phyloP scores from a whole-genome alignment of 2,329 filamentous ascomycete genomes.

The Didymella lethalis region DNA sequence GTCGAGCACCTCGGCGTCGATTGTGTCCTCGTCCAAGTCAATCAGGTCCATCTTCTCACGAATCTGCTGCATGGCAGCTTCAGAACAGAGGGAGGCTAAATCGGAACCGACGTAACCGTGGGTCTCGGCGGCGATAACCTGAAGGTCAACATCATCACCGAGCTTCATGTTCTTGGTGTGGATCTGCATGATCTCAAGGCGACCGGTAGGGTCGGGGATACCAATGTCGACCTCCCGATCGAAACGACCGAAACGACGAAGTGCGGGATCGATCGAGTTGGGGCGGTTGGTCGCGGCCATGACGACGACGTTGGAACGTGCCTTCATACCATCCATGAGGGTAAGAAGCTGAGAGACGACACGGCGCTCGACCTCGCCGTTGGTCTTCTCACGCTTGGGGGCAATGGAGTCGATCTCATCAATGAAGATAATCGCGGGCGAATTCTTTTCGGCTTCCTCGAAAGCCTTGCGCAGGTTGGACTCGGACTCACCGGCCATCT shows the following conservation, averaged over 20 bases:
- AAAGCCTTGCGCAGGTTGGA: slow-evolving; percentile 99
- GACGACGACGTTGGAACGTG: slow-evolving; percentile 96
- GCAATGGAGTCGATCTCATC: slow-evolving; percentile 99
- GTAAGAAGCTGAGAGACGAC: slow-evolving; percentile 96
- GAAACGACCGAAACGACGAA: slow-evolving; percentile 97
- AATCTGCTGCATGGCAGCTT: slow-evolving; percentile 99
- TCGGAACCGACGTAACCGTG: slow-evolving; percentile 99
- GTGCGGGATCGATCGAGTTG: slow-evolving; percentile 97
- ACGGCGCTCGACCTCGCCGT: slow-evolving; percentile 97
- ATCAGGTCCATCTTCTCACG: slow-evolving; percentile 99
- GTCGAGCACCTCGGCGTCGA: slow-evolving; percentile 97
- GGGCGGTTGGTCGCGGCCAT: slow-evolving; percentile 99
- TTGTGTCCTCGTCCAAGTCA: slow-evolving; percentile 97
- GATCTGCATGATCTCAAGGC: slow-evolving; percentile 98
- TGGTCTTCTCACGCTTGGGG: slow-evolving; percentile 99
- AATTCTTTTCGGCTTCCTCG: slow-evolving; percentile 99
- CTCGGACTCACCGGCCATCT: slow-evolving; percentile 99
- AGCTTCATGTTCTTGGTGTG: slow-evolving; percentile 99
- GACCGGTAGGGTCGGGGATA: slow-evolving; percentile 95
- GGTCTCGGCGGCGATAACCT: slow-evolving; percentile 95
- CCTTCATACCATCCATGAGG: slow-evolving; percentile 99
- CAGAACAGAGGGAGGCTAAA: slow-evolving; percentile 96
- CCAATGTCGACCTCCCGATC: slow-evolving; percentile 99
- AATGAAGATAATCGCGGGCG: slow-evolving; percentile 98
- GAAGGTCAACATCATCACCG: slow-evolving; percentile 92